A percentile compares a stretch with the other conserved stretches of the same genome.
Conservation (phyloP, 306 rosid genomes). For the Gastrolobium bilobum region DNA sequence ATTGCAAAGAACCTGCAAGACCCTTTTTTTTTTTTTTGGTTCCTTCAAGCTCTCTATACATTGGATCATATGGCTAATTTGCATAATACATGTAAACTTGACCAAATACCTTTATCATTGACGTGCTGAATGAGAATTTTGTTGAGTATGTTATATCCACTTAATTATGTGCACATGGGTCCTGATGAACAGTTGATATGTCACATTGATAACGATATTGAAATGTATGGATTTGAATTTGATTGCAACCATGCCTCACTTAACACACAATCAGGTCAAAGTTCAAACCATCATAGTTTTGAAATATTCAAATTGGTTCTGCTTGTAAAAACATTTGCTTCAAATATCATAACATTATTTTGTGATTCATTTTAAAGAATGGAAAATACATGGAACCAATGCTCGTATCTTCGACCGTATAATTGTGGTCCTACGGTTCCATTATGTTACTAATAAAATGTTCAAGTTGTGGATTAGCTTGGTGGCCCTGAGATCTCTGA, state of each 20-base stretch:
- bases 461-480: conserved; percentile 33
- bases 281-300: conserved; percentile 33
- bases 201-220: conserved; percentile 41
- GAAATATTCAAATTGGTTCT: conserved; percentile 30
- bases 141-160: not conserved
- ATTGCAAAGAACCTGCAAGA: conserved; percentile 37
- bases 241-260: conserved; percentile 43
- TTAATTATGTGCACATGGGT: conserved; percentile 35
- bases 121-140: conserved; percentile 37
- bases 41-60: conserved; percentile 41
- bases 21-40: not conserved
- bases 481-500: conserved; percentile 8
- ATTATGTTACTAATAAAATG: conserved; percentile 23
- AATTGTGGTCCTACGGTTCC: conserved; percentile 44
- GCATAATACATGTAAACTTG: conserved; percentile 17
- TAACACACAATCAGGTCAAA: conserved; percentile 38
- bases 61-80: conserved; percentile 38
- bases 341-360: conserved; percentile 24
- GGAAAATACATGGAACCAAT: conserved; percentile 45
- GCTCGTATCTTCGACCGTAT: conserved; percentile 40
- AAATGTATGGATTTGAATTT: conserved; percentile 21
- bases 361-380: not conserved
- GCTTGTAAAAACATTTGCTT: not conserved
- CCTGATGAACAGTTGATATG: conserved; percentile 40
- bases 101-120: conserved; percentile 37